A percentile compares a stretch with the other conserved stretches of the same genome.
These are phyloP conservation scores for Coccomyxa subellipsoidea DNA, from an alignment of 163 green algal species.

Conservation along the genomic window DNA sequence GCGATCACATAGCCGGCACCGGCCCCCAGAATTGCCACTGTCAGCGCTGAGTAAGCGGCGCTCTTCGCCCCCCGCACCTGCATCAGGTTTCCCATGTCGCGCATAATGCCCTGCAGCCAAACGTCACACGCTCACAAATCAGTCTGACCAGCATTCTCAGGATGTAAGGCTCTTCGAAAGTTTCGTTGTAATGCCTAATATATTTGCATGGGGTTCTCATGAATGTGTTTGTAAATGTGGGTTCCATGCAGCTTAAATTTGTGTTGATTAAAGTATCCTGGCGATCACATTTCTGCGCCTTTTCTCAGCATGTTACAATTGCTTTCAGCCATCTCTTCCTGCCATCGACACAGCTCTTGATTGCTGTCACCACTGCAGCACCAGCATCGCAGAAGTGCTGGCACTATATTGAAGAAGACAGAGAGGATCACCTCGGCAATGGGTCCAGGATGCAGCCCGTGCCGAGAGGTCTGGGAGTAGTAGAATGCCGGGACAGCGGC, in stretches of 20 bases:
- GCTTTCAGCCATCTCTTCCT: too few species aligned
- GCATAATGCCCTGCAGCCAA: not conserved
- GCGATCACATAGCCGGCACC: not conserved
- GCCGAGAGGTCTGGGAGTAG: not conserved
- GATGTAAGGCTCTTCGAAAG: not conserved
- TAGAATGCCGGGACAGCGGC: not conserved
- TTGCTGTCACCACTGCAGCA: too few species aligned
- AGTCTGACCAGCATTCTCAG: not conserved
- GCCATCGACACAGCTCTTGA: too few species aligned
- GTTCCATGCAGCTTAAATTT: too few species aligned
- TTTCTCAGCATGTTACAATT: too few species aligned
- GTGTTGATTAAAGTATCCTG: too few species aligned
- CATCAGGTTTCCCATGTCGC: slow-evolving; percentile 2
- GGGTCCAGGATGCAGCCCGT: too few species aligned
- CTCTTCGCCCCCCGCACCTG: not conserved
- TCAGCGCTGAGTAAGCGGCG: not conserved
- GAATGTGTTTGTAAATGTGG: too few species aligned
- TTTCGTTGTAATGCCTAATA: not conserved
- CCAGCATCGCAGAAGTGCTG: too few species aligned
- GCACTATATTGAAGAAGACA: too few species aligned
- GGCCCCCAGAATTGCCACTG: not conserved
- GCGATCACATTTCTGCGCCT: too few species aligned
- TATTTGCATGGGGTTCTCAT: not conserved
- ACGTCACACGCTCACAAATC: not conserved
- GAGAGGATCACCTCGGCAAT: not conserved